Conservation (phyloP, 2,329 filamentous ascomycete genomes). For the Teratosphaeria viscida region DNA sequence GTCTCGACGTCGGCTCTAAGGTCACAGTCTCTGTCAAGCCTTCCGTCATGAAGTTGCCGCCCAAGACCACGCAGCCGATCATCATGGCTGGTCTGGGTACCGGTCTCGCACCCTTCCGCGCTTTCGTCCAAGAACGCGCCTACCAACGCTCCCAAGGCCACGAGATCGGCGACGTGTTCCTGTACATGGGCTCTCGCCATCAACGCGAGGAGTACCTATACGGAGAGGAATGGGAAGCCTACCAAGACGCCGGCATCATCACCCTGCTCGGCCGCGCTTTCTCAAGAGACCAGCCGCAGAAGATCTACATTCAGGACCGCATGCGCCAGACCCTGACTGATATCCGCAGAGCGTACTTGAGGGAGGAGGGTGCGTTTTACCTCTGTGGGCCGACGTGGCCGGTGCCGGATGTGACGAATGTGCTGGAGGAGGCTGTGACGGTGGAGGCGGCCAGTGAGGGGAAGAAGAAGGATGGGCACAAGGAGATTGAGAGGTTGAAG, state of each 20-base stretch:
- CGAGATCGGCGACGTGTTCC: slow-evolving; percentile 80
- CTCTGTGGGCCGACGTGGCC: slow-evolving; percentile 98
- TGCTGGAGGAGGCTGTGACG: slow-evolving; percentile 84
- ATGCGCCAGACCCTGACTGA: slow-evolving; percentile 82
- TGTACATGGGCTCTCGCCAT: slow-evolving; percentile 95
- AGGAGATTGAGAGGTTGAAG: slow-evolving; percentile 96
- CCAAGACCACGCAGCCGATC: slow-evolving; percentile 75
- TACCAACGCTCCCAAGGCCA: slow-evolving; percentile 97
- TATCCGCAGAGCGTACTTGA: slow-evolving; percentile 77
- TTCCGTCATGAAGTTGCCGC: slow-evolving; percentile 97
- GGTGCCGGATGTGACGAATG: slow-evolving; percentile 88
- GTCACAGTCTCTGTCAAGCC: slow-evolving; percentile 94
- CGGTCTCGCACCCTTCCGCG: slow-evolving; percentile 95
- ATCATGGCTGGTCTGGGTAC: slow-evolving; percentile 99
- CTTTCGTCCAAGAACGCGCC: slow-evolving; percentile 94
- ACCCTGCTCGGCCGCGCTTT: slow-evolving; percentile 89
- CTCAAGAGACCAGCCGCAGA: slow-evolving; percentile 90
- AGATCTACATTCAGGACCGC: slow-evolving; percentile 98
- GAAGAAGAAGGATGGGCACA: slow-evolving; percentile 50
- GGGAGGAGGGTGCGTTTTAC: slow-evolving; percentile 87
- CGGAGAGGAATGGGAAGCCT: slow-evolving; percentile 98
- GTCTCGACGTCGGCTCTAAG: slow-evolving; percentile 61
- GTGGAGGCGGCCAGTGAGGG: slow-evolving; percentile 47
- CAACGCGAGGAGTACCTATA: slow-evolving; percentile 98
- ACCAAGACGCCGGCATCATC: slow-evolving; percentile 88